These are phyloP conservation scores for Tylopilus plumbeoviolaceoides DNA, from an alignment of 768 basidiomycete genomes.

Conservation along the genomic window DNA sequence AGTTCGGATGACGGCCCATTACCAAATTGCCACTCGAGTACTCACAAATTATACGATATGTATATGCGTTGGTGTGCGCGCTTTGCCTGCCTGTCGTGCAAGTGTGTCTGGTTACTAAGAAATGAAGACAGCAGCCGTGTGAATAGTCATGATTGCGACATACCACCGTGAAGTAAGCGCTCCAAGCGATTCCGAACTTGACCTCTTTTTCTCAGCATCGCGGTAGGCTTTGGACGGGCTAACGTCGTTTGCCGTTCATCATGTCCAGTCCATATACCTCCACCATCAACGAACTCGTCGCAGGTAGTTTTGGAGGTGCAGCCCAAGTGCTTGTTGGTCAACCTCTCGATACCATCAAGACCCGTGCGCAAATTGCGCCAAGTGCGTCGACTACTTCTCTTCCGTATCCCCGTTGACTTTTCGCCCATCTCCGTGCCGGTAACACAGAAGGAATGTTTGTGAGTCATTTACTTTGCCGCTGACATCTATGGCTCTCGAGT, in stretches of 20 bases:
- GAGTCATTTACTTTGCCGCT: conserved; percentile 43
- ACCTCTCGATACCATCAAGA: conserved; percentile 85
- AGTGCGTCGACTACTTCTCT: conserved; percentile 44
- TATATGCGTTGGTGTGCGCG: no score
- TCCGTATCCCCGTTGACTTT: neutral
- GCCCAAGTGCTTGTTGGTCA: conserved; percentile 95
- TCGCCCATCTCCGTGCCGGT: conserved; percentile 2
- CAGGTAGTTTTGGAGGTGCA: conserved; percentile 90
- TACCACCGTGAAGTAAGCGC: neutral
- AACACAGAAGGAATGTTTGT: conserved; percentile 82
- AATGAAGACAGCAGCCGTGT: neutral
- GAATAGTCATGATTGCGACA: neutral
- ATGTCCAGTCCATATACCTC: conserved; percentile 35
- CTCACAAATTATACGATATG: no score
- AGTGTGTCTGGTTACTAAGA: no score
- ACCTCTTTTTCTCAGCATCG: neutral
- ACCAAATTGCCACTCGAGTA: neutral
- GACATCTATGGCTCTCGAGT: neutral
- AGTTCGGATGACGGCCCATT: no score
- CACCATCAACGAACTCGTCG: conserved; percentile 77
- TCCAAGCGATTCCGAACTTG: neutral
- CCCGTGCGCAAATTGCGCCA: conserved; percentile 82
- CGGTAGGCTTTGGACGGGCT: neutral
- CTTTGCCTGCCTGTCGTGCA: neutral
- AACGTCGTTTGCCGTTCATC: neutral